Evolutionary conservation across 306 rosid species (phyloP).

Genomic region (Cucumis cinereus): DNA sequence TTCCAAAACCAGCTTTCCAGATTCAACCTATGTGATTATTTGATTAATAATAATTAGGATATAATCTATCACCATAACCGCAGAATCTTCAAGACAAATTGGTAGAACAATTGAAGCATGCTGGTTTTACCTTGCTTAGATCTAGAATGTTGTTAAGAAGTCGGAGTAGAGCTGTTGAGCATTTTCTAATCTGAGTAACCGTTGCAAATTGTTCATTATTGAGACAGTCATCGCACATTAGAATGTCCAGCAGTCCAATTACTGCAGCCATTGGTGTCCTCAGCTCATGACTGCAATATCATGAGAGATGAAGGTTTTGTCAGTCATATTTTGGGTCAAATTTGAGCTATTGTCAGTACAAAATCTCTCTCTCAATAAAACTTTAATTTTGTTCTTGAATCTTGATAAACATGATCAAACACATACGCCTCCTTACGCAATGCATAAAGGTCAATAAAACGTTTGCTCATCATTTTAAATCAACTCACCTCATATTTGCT

Average conservation of each 20-base stretch:
- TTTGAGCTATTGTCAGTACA: neutral
- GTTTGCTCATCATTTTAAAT: neutral
- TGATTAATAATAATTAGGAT: neutral
- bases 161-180: slow-evolving; percentile 90
- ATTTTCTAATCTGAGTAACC: slow-evolving; percentile 87
- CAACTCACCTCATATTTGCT: slow-evolving; percentile 87
- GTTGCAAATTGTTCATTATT: slow-evolving; percentile 86
- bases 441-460: neutral
- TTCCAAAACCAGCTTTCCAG: slow-evolving; percentile 91
- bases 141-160: slow-evolving; percentile 96
- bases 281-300: slow-evolving; percentile 70
- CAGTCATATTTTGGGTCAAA: neutral
- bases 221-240: slow-evolving; percentile 89
- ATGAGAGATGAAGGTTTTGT: neutral
- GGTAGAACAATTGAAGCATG: neutral
- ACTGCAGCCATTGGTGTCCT: slow-evolving; percentile 99
- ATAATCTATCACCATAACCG: neutral
- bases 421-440: neutral
- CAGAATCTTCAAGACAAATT: neutral
- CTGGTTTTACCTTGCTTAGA: slow-evolving; percentile 55
- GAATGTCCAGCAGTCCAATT: slow-evolving; percentile 93
- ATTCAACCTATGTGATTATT: slow-evolving; percentile 54
- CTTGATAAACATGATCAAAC: neutral
- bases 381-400: neutral
- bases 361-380: neutral